Evolutionary conservation across 352 stramenopile genomes (phyloP), one percentile per base, ranked within the genome.

Genomic region (Phytophthora pluvialis): DNA sequence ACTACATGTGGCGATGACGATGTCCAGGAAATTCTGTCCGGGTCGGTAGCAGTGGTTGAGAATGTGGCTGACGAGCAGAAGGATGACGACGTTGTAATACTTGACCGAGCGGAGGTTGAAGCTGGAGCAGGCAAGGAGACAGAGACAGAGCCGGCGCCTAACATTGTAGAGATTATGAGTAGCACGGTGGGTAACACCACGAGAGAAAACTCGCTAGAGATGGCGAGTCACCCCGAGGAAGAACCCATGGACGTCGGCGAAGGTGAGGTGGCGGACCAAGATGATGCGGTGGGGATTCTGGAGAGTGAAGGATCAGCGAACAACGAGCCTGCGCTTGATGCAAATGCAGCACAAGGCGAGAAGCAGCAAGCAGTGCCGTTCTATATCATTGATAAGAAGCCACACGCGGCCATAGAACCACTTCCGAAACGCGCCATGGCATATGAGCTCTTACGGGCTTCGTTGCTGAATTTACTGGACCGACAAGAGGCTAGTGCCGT

Each of bases 401-500:
- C 58, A 1, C 75, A 82, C 18, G 40, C 48, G 15, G 38, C 73
- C 21, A 65, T 53, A 16, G 47, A 66, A 26, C 83, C 78, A 45
- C 58, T 92, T 8, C 74, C 85, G 21, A 81, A 67, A 32, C 75
- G 83, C 5, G 58, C 70, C 4, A 52, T 77, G 28, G 83, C 83
- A 15, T 93, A 83, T 63, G 81, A 89, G 56, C 75, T 81, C 44
- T 29, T 93, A 44, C 80, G 83, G n/a, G 58, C 67, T 8, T 76
- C 81, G 42, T 38, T 93, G 25, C 40, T 87, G 39, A 83, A 77
- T 52, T 31, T 91, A 36, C 58, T 91, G n/a, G 80, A 91, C 39
- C 42, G 69, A 61, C 55, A 48, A 25, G 70, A 89, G 45, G 72
- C 75, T 25, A 68, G 33, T 18, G 40, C 12, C 1, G 71, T 75